Conservation (phyloP, 768 basidiomycete genomes). For the Lentinus brumalis region DNA sequence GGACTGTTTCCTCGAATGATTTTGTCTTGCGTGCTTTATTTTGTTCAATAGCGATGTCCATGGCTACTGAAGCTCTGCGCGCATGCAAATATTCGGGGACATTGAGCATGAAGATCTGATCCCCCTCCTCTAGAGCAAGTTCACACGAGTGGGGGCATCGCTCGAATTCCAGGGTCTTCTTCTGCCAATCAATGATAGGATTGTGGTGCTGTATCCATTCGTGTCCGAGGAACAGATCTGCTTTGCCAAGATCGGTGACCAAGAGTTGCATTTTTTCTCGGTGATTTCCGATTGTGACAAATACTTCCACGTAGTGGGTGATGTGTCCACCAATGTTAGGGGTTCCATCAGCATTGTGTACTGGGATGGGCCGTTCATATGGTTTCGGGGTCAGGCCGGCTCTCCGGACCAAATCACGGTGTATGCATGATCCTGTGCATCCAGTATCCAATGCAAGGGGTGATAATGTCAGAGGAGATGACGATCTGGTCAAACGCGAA, state of each 20-base stretch:
- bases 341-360: constrained; percentile 21
- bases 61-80: not conserved
- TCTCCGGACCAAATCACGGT: constrained; percentile 11
- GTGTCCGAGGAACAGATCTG: constrained; percentile 18
- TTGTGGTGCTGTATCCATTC: constrained; percentile 24
- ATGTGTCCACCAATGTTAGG: constrained; percentile 11
- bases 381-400: not conserved
- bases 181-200: constrained; percentile 22
- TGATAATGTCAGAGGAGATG: too few relatives aligned
- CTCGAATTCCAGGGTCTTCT: constrained; percentile 7
- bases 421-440: constrained; percentile 25
- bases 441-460: constrained; percentile 32
- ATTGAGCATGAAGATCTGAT: constrained; percentile 6
- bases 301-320: constrained; percentile 8
- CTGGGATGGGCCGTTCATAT: constrained; percentile 6
- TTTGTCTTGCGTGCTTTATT: not conserved
- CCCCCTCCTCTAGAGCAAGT: not conserved
- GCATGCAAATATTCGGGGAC: not conserved
- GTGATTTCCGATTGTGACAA: constrained; percentile 10
- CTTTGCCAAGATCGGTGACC: constrained; percentile 13
- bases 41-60: constrained; percentile 15
- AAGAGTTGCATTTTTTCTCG: constrained; percentile 7
- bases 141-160: constrained; percentile 8
- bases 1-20: constrained; percentile 14
- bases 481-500: too few relatives aligned